Base-by-base conservation (phyloP, 345 rosid species). In the Alliaria petiolata region DNA sequence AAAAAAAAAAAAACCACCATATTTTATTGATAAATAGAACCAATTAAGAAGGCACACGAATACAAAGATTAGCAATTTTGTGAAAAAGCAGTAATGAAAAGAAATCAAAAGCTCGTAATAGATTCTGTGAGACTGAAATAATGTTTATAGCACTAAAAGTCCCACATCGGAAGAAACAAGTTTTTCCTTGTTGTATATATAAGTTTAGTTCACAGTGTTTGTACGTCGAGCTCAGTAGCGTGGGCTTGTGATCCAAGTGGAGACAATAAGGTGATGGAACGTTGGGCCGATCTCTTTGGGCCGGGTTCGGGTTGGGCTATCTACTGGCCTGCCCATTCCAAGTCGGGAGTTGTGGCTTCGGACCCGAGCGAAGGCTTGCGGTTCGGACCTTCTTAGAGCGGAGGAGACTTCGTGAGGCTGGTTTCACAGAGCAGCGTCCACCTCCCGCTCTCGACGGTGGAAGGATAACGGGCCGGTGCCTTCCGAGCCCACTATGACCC, bases 331-430 rank as follows among this genome's bases (percentile, higher is more conserved):
- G 85, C 77, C 83, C 85, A 6, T 13, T 76, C 80, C 73, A 83
- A 83, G 82, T 33, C 30, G 6, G 25, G 83, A 77, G 80, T 14
- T 63, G 62, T 11, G n/a, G 1, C 1, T 0, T n/a, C 62, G 12
- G 59, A 39, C 1, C 17, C 6, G 3, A 1, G 53, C 84, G 67
- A 62, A 81, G 25, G 81, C 50, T 5, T 74, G 80, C 1, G 31
- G 4, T 15, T 3, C 8, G n/a, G 0, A 8, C 30, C 15, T 0
- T 55, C 47, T 3, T 75, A 59, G 38, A 75, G 80, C 0, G 80
- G 83, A 67, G 80, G 80, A 26, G 3, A 50, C 12, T 3, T 80
- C 81, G 74, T 71, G 39, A 80, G 82, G 82, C 79, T 83, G 84
- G 86, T 17, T 67, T 82, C 78, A 82, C 53, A 49, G 53, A 49